Evolutionary conservation across 441 rosid species (phyloP), one percentile per base, ranked within the genome.

Genomic region (Adansonia madagascariensis): DNA sequence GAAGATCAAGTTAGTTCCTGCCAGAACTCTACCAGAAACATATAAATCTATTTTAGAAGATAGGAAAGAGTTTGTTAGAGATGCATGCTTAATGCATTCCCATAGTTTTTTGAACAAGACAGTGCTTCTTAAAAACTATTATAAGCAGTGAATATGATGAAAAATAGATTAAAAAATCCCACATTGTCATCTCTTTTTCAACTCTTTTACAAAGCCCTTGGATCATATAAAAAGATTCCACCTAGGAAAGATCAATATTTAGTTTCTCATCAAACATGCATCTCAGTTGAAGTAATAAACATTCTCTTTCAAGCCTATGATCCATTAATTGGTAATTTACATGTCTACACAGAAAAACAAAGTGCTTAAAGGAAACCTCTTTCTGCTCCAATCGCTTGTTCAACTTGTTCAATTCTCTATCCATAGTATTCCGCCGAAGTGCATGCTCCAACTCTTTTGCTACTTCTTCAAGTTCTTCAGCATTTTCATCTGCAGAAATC

Each of bases 401-500:
- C 73, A 91, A 75, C 78, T 91, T 93, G 46, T 81, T 82, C 82
- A 91, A 81, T 82, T 91, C 93, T 77, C 83, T 87, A 24, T 84
- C 95, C 95, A 91, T 84, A 60, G 84, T 84, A 83, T 86, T 87
- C 44, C 79, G 86, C 82, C 87, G 75, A 80, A 91, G 84, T 68
- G 84, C 75, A 76, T 91, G 91, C 82, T 87, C 93, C 88, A 90
- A 89, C 84, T 91, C 93, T 76, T 86, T 87, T 62, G 90, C 84
- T 47, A 84, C 91, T 84, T 84, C 91, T 80, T 84, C 93, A 72
- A 86, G 82, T 78, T 89, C 92, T 61, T 76, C 83, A 11, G 90
- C 81, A 73, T 80, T 71, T 75, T 61, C 90, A 82, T 82, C 91
- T 86, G 81, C 74, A 65, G 47, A 31, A 75, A 62, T 75, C 15